Conservation (phyloP, 441 rosid genomes). For the Daphne laureola region DNA sequence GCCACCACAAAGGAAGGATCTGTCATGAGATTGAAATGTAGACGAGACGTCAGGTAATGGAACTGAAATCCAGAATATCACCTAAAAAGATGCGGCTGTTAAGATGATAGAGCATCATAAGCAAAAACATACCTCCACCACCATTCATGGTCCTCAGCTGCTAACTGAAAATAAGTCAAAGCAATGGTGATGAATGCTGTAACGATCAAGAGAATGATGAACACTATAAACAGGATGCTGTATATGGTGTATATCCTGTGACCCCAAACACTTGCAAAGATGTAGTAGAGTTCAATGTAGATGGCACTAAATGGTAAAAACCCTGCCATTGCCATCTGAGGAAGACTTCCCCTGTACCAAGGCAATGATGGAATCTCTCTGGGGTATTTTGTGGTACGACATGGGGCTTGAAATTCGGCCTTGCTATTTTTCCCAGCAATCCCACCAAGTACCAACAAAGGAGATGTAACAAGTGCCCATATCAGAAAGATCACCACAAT, state of each 20-base stretch:
- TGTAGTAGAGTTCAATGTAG: conserved; percentile 36
- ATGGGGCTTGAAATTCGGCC: conserved; percentile 40
- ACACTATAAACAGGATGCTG: conserved; percentile 33
- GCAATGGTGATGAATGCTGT: conserved; percentile 38
- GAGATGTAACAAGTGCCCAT: conserved; percentile 43
- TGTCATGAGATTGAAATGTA: conserved; percentile 5
- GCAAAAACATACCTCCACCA: conserved; percentile 32
- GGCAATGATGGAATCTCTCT: conserved; percentile 37
- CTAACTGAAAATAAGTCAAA: conserved; percentile 42
- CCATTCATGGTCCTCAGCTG: conserved; percentile 42
- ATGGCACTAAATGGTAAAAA: conserved; percentile 41
- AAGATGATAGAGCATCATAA: too few species aligned
- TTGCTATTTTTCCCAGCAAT: conserved; percentile 36
- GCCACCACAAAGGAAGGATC: conserved; percentile 39
- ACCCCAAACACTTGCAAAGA: conserved; percentile 40
- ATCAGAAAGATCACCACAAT: conserved; percentile 36
- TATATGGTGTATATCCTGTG: conserved; percentile 40
- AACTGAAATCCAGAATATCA: not conserved
- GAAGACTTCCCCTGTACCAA: conserved; percentile 29
- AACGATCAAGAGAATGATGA: conserved; percentile 35
- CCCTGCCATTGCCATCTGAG: conserved; percentile 47
- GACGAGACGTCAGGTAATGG: conserved; percentile 6
- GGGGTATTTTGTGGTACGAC: conserved; percentile 34
- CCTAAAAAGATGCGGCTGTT: too few species aligned
- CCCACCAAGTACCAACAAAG: conserved; percentile 32